Base-by-base conservation (phyloP, 805 yeast genomes). In the Wickerhamiella sergipiensis region DNA sequence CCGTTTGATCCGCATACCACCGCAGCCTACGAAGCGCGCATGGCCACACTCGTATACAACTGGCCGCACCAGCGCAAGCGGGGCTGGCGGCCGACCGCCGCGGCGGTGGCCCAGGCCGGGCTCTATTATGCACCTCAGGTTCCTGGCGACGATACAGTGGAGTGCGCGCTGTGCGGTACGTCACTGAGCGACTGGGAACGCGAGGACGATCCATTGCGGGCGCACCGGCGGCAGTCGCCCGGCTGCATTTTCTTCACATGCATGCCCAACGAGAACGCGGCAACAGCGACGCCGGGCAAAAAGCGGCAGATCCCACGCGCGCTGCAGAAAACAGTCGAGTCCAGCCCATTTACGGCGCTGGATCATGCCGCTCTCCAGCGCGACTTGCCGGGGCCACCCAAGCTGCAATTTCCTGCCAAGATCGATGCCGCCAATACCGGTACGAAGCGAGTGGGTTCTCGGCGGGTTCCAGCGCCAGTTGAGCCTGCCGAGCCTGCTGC, bases 101-200 rank as follows among this genome's bases (percentile, higher is more conserved):
- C 57, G 0, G 64, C 62, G 45, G 62, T 85, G 67, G 78, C 79
- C 1, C 73, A 71, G 29, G 77, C 79, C 33, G 94, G 95, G 0
- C 82, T 85, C 59, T 79, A 72, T 54, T 80, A 74, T 60, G 67
- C 71, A 10, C 83, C 86, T 1, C 65, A 69, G 2, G 59, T 61
- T n/a, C 63, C 64, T 15, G 69, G 68, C 38, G 79, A 74, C 49
- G 83, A 80, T 61, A 71, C 75, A 24, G 78, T 79, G 1, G 68
- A 76, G 2, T 85, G 95, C 61, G 69, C 76, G 55, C 78, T 77
- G 59, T 85, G 95, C 64, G 77, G 76, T 10, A 67, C 75, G 18
- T 74, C 81, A 0, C 65, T 77, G 15, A 83, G 83, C 49, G 88
- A 87, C 2, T 85, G 94, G 94, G 84, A 76, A 52, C 61, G 65